Evolutionary conservation across 805 yeast genomes (phyloP), one percentile per base, ranked within the genome.

Genomic region (Ogataea polymorpha): DNA sequence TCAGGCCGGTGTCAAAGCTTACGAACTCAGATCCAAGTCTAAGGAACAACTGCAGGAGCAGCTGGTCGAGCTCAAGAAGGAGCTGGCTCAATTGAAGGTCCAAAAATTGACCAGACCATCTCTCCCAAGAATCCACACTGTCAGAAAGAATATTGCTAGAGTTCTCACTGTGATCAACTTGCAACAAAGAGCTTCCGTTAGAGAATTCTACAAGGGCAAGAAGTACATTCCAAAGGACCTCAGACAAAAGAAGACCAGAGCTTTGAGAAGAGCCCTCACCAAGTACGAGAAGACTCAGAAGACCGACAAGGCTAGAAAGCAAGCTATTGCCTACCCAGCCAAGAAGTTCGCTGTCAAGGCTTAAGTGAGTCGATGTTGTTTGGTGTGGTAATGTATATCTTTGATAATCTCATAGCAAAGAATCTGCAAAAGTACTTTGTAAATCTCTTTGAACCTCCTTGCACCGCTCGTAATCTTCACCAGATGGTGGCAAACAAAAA

Each of bases 201-300:
- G 87, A 75, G 93, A 84, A 68, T 84, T 86, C 80, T 90, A 90
- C 91, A 80, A 80, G 60, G 93, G 89, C 72, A 84, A 86, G 83
- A 90, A 88, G 77, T 86, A 81, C 83, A 79, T 80, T 72, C 98
- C 99, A 80, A 90, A 91, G 80, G 97, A 90, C 72, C 82, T 93
- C 77, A 91, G 98, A 80, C 96, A 89, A 64, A 93, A 93, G 91
- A 87, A 93, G 86, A 93, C 99, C 75, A 91, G 98, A 84, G 98
- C 99, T 73, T 76, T 91, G 75, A 91, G 99, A 86, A 86, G 98
- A 82, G 80, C 82, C 69, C 80, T 93, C 69, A 81, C 97, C 72
- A 78, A 84, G 68, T 72, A 73, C 73, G 96, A 93, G 79, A 82
- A 86, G 70, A 66, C 79, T 63, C 75, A 75, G 70, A 72, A 75